Conservation (phyloP, 2,329 filamentous ascomycete species). For the Hypoxylon sp. region DNA sequence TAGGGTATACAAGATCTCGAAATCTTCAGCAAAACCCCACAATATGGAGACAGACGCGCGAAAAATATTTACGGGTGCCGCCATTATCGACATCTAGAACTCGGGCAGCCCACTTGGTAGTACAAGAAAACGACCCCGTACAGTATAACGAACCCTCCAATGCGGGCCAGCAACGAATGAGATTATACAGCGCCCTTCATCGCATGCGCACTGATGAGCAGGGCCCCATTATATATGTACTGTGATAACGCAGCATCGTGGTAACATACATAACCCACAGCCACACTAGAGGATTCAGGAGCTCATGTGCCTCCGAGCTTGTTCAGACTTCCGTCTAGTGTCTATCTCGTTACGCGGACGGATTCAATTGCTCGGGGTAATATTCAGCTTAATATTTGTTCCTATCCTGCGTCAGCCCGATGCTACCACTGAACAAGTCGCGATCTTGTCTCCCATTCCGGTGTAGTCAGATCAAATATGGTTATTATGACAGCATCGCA, state of each 20-base stretch:
- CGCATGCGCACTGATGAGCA: conserved; percentile 35
- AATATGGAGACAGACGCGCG: conserved; percentile 42
- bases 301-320: conserved; percentile 31
- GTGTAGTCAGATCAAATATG: neutral
- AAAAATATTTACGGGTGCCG: conserved; percentile 37
- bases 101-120: conserved; percentile 5
- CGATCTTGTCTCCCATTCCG: neutral
- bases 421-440: neutral
- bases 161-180: conserved; percentile 21
- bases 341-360: neutral
- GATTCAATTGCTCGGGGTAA: neutral
- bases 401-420: neutral
- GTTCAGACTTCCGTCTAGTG: conserved; percentile 30
- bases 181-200: conserved; percentile 16
- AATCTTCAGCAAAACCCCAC: conserved; percentile 41
- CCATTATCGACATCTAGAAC: conserved; percentile 41
- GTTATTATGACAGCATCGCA: conserved; percentile 22
- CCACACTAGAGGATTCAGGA: conserved; percentile 9
- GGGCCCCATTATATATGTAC: conserved; percentile 35
- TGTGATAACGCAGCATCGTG: conserved; percentile 38
- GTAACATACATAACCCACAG: conserved; percentile 25
- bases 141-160: conserved; percentile 20
- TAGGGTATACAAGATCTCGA: conserved; percentile 28
- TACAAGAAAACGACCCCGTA: conserved; percentile 22
- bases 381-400: conserved; percentile 1